These are phyloP conservation scores for Boletus eberwhitei DNA, from an alignment of 768 basidiomycete species.

Conservation along the genomic window DNA sequence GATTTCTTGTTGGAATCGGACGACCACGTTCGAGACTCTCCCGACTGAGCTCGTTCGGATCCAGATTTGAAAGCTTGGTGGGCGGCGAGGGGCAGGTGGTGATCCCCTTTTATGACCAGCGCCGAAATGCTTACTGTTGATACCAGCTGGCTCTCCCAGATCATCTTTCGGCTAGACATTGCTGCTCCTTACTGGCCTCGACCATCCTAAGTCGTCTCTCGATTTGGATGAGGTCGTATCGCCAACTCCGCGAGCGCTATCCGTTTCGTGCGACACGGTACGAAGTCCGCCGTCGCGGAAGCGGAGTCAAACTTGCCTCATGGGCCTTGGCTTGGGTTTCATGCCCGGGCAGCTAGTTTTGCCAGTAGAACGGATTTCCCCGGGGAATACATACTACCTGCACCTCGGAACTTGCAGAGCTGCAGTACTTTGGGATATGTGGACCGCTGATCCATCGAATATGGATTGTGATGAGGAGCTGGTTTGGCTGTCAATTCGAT, in stretches of 20 bases:
- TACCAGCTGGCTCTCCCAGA: not conserved
- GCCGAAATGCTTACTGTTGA: not conserved
- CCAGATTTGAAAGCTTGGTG: not conserved
- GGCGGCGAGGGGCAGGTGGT: not conserved
- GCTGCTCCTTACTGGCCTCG: not conserved
- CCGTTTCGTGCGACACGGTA: constrained; percentile 14
- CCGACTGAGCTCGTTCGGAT: not conserved
- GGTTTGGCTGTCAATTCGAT: not conserved
- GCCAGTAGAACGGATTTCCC: not conserved
- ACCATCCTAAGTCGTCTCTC: constrained; percentile 22
- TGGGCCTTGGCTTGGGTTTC: not conserved
- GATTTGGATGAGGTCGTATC: constrained; percentile 25
- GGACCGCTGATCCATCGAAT: not conserved
- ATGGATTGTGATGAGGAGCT: not conserved
- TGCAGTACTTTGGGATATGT: not conserved
- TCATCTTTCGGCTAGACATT: not conserved
- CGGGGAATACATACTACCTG: not conserved
- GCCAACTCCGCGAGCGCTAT: constrained; percentile 32
- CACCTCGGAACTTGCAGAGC: not conserved
- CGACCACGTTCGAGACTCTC: not conserved
- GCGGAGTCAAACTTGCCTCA: constrained; percentile 20
- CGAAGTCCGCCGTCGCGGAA: constrained; percentile 32
- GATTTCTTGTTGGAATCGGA: not conserved
- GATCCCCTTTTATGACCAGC: not conserved
- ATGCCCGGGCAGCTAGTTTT: not conserved